Evolutionary conservation across 2,329 filamentous ascomycete genomes (phyloP).

Genomic region (Diaporthe destruens): DNA sequence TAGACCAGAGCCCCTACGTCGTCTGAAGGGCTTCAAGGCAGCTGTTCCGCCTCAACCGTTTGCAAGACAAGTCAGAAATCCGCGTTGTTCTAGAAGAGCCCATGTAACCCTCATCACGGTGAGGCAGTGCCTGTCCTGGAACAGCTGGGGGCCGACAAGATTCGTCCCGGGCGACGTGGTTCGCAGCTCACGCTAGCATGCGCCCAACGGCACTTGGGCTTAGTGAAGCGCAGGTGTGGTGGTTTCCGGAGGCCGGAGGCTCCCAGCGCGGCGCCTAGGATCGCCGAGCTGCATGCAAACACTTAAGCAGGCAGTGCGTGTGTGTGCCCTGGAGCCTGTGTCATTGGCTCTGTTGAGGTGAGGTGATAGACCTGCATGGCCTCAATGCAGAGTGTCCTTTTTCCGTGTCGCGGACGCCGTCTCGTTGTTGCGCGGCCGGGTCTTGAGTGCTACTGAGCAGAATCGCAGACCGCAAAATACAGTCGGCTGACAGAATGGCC

Average conservation of each 20-base stretch:
- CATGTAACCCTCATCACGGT: not conserved
- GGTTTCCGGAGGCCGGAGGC: slow-evolving; percentile 20
- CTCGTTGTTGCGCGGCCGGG: slow-evolving; percentile 5
- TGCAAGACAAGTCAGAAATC: not conserved
- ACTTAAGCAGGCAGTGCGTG: slow-evolving; percentile 31
- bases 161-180: slow-evolving; percentile 20
- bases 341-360: slow-evolving; percentile 34
- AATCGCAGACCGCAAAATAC: not conserved
- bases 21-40: not conserved
- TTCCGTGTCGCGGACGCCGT: slow-evolving; percentile 31
- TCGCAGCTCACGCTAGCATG: slow-evolving; percentile 33
- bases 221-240: slow-evolving; percentile 30
- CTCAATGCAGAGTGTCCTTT: slow-evolving; percentile 10
- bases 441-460: slow-evolving; percentile 12
- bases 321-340: not conserved
- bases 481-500: slow-evolving; percentile 23
- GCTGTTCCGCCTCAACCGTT: not conserved
- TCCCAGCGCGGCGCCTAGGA: slow-evolving; percentile 17
- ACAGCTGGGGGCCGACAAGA: slow-evolving; percentile 29
- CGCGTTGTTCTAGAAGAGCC: slow-evolving; percentile 5
- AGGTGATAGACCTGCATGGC: slow-evolving; percentile 37
- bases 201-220: slow-evolving; percentile 22
- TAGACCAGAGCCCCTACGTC: not conserved
- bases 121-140: slow-evolving; percentile 14
- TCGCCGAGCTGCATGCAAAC: slow-evolving; percentile 36